Evolutionary conservation across 2,329 filamentous ascomycete species (phyloP).

Genomic region (Paraconiothyrium sp.): DNA sequence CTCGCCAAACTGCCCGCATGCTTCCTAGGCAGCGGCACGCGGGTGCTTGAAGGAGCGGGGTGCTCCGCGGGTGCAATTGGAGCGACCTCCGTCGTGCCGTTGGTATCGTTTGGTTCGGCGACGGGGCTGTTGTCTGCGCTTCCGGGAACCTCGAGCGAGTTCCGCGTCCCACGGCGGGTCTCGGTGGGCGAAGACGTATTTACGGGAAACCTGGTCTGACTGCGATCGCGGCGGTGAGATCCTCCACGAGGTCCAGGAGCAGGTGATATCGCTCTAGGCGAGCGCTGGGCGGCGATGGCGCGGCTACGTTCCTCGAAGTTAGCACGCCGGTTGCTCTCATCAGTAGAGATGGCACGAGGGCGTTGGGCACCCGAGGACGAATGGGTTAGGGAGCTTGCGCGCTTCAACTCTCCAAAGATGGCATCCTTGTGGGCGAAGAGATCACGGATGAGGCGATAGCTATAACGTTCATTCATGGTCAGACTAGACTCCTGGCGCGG

Average conservation of each 20-base stretch:
- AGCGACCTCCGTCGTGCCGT: conserved; percentile 46
- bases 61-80: conserved; percentile 32
- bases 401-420: conserved; percentile 96
- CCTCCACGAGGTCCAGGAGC: conserved; percentile 63
- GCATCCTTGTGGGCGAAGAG: conserved; percentile 92
- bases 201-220: conserved; percentile 84
- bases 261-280: conserved; percentile 75
- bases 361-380: conserved; percentile 68
- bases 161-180: conserved; percentile 63
- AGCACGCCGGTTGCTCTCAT: conserved; percentile 93
- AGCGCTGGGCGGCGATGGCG: conserved; percentile 73
- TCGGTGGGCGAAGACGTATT: conserved; percentile 62
- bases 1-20: conserved; percentile 46
- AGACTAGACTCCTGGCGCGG: conserved; percentile 88
- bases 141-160: conserved; percentile 84
- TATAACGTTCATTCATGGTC: conserved; percentile 94
- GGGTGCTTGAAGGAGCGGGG: conserved; percentile 45
- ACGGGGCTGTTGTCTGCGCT: conserved; percentile 59
- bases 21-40: conserved; percentile 47
- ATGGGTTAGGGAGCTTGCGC: conserved; percentile 75
- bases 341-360: conserved; percentile 88
- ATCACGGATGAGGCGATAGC: conserved; percentile 88
- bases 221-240: conserved; percentile 75
- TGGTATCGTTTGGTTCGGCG: conserved; percentile 40
- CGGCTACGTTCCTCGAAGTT: conserved; percentile 94